phyloP scores from a whole-genome alignment of 257 asterid genomes.

The Solanum stenotomum region DNA sequence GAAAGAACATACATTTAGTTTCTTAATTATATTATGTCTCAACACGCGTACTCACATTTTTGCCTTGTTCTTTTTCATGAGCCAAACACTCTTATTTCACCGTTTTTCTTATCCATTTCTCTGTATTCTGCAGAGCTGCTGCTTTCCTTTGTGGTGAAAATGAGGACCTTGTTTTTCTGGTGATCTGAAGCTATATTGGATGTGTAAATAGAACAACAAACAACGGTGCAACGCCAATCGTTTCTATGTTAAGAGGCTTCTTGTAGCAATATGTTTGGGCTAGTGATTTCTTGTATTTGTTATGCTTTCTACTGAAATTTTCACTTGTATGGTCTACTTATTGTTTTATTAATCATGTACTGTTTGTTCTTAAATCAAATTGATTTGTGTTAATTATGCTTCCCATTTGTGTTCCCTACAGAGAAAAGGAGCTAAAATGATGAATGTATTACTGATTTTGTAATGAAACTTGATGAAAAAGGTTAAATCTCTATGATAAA shows the following conservation, averaged over 20 bases:
- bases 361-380: neutral
- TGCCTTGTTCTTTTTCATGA: neutral
- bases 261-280: neutral
- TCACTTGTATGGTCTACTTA: neutral
- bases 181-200: neutral
- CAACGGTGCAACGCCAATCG: neutral
- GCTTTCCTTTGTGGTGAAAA: slow-evolving; percentile 14
- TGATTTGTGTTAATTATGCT: neutral
- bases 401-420: neutral
- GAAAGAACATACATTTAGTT: neutral
- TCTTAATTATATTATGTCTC: neutral
- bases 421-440: neutral
- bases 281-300: neutral
- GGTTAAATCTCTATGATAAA: neutral
- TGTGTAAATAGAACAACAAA: slow-evolving; percentile 10
- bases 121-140: slow-evolving; percentile 8
- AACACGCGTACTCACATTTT: neutral
- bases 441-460: neutral
- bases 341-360: neutral
- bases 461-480: neutral
- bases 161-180: neutral
- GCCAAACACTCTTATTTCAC: neutral
- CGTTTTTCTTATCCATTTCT: neutral
- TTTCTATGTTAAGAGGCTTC: neutral
- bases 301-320: neutral